phyloP scores from a whole-genome alignment of 306 rosid species.

The Lagenaria siceraria region DNA sequence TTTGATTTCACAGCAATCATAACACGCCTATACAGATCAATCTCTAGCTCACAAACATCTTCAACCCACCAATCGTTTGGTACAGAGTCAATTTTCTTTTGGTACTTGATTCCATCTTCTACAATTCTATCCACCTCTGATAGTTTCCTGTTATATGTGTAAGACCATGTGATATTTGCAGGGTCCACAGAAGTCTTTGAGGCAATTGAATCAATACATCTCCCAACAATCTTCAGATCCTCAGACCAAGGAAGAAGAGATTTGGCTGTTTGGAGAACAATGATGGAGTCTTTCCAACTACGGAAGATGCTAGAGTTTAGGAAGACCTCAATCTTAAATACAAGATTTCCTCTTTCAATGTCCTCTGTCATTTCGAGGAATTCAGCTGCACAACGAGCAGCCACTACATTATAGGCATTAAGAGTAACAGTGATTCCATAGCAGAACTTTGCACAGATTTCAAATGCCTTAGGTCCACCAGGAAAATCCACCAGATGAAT shows the following conservation, averaged over 20 bases:
- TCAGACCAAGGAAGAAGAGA: slow-evolving; percentile 91
- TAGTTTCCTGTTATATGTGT: slow-evolving; percentile 67
- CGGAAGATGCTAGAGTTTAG: slow-evolving; percentile 84
- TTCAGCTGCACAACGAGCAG: slow-evolving; percentile 92
- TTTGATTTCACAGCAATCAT: slow-evolving; percentile 77
- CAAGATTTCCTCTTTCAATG: slow-evolving; percentile 67
- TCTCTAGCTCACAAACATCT: slow-evolving; percentile 90
- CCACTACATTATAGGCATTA: slow-evolving; percentile 91
- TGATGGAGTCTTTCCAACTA: slow-evolving; percentile 95
- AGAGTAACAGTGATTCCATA: slow-evolving; percentile 95
- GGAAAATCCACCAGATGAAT: slow-evolving; percentile 61
- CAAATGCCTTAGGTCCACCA: slow-evolving; percentile 88
- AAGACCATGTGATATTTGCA: slow-evolving; percentile 72
- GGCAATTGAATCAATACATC: slow-evolving; percentile 94
- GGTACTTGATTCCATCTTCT: slow-evolving; percentile 38
- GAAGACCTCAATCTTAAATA: slow-evolving; percentile 87
- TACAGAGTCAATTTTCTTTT: slow-evolving; percentile 43
- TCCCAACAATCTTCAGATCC: slow-evolving; percentile 73
- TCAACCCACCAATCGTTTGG: slow-evolving; percentile 99
- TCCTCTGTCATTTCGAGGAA: slow-evolving; percentile 89
- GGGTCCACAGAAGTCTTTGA: slow-evolving; percentile 89
- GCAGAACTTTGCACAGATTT: slow-evolving; percentile 89
- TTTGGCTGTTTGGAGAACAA: slow-evolving; percentile 82
- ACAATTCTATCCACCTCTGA: slow-evolving; percentile 42
- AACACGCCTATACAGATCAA: slow-evolving; percentile 74